Percentiles rank a stretch among this genome's conserved stretches.
These are phyloP conservation scores for Ceriops zippeliana DNA, from an alignment of 345 rosid species.

Conservation along the genomic window DNA sequence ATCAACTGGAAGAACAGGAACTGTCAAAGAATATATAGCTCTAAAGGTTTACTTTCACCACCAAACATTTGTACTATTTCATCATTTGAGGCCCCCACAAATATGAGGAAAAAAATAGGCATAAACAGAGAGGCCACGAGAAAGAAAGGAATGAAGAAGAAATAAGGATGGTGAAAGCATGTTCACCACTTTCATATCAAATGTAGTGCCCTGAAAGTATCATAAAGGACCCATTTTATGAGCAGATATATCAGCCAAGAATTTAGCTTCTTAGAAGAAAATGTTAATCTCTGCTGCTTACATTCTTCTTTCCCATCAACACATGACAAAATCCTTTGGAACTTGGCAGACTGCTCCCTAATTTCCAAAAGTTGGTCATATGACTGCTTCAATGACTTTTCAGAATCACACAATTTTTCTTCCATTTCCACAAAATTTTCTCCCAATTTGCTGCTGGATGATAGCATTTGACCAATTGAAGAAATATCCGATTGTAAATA, in stretches of 20 bases:
- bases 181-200: too few relatives aligned
- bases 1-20: conserved; percentile 7
- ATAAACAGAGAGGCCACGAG: too few relatives aligned
- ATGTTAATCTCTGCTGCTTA: conserved; percentile 29
- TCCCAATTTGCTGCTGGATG: conserved; percentile 45
- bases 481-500: conserved; percentile 36
- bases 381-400: conserved; percentile 50
- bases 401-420: conserved; percentile 53
- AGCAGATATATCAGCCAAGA: not conserved
- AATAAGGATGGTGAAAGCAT: too few relatives aligned
- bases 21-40: conserved; percentile 6
- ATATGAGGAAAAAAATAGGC: too few relatives aligned
- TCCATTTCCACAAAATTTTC: conserved; percentile 46
- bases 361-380: conserved; percentile 61
- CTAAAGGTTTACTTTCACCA: not conserved
- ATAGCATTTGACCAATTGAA: conserved; percentile 36
- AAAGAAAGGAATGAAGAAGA: too few relatives aligned
- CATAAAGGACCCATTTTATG: not conserved
- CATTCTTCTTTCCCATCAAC: conserved; percentile 41
- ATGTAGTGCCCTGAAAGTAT: not conserved
- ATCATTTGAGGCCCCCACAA: too few relatives aligned
- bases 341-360: conserved; percentile 53
- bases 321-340: conserved; percentile 50
- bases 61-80: not conserved
- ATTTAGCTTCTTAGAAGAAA: not conserved